Percentiles rank a stretch among this genome's conserved stretches.
phyloP scores from a whole-genome alignment of 164 flowering plant genomes.

The Magnolia kwangsiensis region DNA sequence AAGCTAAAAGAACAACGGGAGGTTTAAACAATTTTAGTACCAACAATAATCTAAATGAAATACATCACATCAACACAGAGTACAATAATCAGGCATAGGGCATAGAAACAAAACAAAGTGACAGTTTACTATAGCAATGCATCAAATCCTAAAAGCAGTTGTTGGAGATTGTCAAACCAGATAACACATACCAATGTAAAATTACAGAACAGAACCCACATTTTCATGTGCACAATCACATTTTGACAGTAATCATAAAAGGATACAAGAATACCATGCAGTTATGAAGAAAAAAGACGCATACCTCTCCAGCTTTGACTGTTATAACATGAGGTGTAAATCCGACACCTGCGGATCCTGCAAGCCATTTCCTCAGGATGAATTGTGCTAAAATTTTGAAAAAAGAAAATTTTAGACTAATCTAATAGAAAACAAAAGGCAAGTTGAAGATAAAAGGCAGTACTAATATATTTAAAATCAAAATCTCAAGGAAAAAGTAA shows the following conservation, averaged over 20 bases:
- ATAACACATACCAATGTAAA: background rate
- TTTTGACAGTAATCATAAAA: background rate
- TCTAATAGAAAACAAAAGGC: background rate
- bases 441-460: background rate
- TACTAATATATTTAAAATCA: background rate
- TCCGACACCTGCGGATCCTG: slow-evolving; percentile 76
- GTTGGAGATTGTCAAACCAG: background rate
- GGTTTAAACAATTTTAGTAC: too few relatives aligned
- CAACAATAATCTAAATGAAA: too few relatives aligned
- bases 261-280: background rate
- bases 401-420: background rate
- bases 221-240: background rate
- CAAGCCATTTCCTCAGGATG: slow-evolving; percentile 16
- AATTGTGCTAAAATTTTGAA: slow-evolving; percentile 1
- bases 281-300: background rate
- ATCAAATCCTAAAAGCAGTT: background rate
- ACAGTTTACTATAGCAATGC: background rate
- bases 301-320: slow-evolving; percentile 91
- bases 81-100: background rate
- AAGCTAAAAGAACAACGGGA: too few relatives aligned
- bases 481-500: background rate
- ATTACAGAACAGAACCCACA: background rate
- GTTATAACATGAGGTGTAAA: slow-evolving; percentile 86
- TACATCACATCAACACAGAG: too few relatives aligned
- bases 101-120: background rate